Conservation (phyloP, 805 yeast genomes). For the Nakazawaea sp. region DNA sequence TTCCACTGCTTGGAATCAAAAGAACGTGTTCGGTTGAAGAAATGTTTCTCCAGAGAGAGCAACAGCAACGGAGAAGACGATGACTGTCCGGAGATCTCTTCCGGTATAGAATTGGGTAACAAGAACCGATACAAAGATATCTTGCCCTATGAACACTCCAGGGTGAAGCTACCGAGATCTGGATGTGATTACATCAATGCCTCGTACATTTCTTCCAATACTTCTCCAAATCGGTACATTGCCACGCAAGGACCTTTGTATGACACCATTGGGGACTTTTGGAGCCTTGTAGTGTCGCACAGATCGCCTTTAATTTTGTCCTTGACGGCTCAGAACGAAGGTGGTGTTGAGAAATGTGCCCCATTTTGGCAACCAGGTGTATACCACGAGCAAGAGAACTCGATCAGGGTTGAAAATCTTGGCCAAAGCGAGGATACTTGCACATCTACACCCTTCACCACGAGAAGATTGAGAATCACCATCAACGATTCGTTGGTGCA, state of each 20-base stretch:
- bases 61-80: constrained; percentile 8
- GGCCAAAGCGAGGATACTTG: constrained; percentile 18
- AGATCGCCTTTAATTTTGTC: constrained; percentile 63
- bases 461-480: constrained; percentile 39
- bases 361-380: constrained; percentile 71
- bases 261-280: constrained; percentile 75
- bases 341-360: constrained; percentile 73
- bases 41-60: constrained; percentile 25
- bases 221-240: constrained; percentile 44
- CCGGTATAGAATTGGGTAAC: constrained; percentile 75
- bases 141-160: constrained; percentile 77
- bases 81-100: constrained; percentile 42
- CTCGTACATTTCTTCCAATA: constrained; percentile 49
- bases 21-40: constrained; percentile 62
- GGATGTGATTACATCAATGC: constrained; percentile 76
- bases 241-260: constrained; percentile 88
- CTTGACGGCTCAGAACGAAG: constrained; percentile 69
- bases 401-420: constrained; percentile 18
- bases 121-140: constrained; percentile 88
- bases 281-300: constrained; percentile 68
- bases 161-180: constrained; percentile 48
- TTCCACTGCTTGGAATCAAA: constrained; percentile 62
- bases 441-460: constrained; percentile 17
- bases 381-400: constrained; percentile 25
- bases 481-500: constrained; percentile 26